Conservation (phyloP, 768 basidiomycete species). For the Suillus subluteus region DNA sequence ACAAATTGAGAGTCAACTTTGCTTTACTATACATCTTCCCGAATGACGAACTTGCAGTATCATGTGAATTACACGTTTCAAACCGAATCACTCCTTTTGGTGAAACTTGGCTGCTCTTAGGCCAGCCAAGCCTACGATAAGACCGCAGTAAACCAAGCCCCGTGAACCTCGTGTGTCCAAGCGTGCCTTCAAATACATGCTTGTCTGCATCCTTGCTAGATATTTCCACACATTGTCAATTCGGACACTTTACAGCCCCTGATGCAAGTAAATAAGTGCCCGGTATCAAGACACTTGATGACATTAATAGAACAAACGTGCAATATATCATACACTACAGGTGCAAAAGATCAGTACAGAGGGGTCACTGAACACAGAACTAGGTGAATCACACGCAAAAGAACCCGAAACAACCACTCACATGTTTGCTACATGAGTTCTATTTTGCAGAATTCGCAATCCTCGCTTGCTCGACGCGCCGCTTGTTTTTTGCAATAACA, state of each 20-base stretch:
- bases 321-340: not conserved
- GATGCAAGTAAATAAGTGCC: not conserved
- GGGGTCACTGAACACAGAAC: not conserved
- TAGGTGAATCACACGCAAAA: not conserved
- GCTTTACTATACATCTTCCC: not conserved
- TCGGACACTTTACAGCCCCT: not conserved
- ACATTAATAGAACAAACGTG: not conserved
- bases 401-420: not conserved
- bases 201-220: not conserved
- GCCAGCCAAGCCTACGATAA: not conserved
- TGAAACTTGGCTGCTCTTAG: not conserved
- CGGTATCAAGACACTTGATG: not conserved
- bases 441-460: not conserved
- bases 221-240: not conserved
- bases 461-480: constrained; percentile 27
- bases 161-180: not conserved
- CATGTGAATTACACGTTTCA: not conserved
- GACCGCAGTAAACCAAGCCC: not conserved
- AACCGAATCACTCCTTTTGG: not conserved
- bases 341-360: not conserved
- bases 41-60: not conserved
- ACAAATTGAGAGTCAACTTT: not conserved
- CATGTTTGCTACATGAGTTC: not conserved
- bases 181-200: not conserved
- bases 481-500: constrained; percentile 27